phyloP scores from a whole-genome alignment of 176 grass and related monocot species.

The Canna indica region DNA sequence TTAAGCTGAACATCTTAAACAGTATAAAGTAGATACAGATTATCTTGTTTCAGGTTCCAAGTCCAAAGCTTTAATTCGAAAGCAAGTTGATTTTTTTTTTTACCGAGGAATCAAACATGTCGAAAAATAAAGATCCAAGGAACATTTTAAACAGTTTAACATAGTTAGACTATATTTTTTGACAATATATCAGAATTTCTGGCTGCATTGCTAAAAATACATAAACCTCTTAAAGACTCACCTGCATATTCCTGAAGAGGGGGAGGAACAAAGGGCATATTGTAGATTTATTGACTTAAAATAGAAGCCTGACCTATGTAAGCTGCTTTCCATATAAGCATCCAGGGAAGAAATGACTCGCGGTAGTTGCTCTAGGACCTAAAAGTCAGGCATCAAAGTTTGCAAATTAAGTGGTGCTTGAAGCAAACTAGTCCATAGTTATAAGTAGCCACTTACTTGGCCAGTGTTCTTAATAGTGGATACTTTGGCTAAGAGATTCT shows the following conservation, averaged over 20 bases:
- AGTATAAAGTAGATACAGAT: too few species aligned
- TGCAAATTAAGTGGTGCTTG: not conserved
- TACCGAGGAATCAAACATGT: too few species aligned
- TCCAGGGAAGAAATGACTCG: slow-evolving; percentile 80
- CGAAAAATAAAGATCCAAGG: too few species aligned
- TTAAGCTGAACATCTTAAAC: too few species aligned
- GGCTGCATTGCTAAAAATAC: too few species aligned
- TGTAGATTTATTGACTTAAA: not conserved
- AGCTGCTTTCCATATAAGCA: slow-evolving; percentile 75
- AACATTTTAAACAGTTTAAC: too few species aligned
- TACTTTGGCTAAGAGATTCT: slow-evolving; percentile 71
- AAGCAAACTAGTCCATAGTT: not conserved
- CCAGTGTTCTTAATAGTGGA: slow-evolving; percentile 62
- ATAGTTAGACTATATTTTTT: too few species aligned
- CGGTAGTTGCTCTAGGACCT: slow-evolving; percentile 59
- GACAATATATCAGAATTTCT: too few species aligned
- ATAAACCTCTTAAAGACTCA: not conserved
- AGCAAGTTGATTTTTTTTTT: too few species aligned
- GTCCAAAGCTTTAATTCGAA: too few species aligned
- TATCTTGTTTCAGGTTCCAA: too few species aligned
- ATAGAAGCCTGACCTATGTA: slow-evolving; percentile 48
- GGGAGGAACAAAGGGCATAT: not conserved
- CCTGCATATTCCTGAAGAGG: not conserved
- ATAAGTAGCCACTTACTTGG: slow-evolving; percentile 33
- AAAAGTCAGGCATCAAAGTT: not conserved